These are phyloP conservation scores for Melastoma candidum DNA, from an alignment of 441 rosid species.

Conservation along the genomic window DNA sequence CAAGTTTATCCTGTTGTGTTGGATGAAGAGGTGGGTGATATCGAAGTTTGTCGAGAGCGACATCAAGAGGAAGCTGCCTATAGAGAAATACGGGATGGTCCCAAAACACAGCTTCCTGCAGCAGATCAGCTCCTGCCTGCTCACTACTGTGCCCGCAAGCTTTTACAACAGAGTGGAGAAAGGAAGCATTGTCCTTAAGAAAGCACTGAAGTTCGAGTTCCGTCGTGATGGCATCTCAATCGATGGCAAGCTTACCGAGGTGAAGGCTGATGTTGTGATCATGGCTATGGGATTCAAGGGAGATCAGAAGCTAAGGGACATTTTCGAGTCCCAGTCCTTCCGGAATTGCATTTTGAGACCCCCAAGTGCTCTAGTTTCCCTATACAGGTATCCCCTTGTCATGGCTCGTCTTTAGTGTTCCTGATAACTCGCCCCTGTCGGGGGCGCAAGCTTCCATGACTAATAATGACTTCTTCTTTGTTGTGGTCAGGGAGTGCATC, in stretches of 20 bases:
- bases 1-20: neutral
- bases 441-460: no score
- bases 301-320: conserved; percentile 33
- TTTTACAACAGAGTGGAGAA: conserved; percentile 38
- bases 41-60: conserved; percentile 32
- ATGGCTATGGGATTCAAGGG: conserved; percentile 40
- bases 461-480: no score
- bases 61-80: conserved; percentile 26
- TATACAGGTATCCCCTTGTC: conserved; percentile 27
- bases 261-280: conserved; percentile 34
- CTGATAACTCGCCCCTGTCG: no score
- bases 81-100: conserved; percentile 36
- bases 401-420: neutral
- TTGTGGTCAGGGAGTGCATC: conserved; percentile 4
- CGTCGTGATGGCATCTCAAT: conserved; percentile 28
- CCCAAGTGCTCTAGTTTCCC: conserved; percentile 25
- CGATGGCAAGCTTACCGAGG: conserved; percentile 16
- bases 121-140: conserved; percentile 24
- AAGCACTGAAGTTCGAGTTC: conserved; percentile 30
- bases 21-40: conserved; percentile 28
- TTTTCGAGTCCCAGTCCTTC: conserved; percentile 23
- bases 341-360: conserved; percentile 24
- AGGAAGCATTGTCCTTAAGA: conserved; percentile 35
- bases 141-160: conserved; percentile 23
- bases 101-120: conserved; percentile 30